These are phyloP conservation scores for Pleomassaria siparia DNA, from an alignment of 2,329 filamentous ascomycete genomes.

Conservation along the genomic window DNA sequence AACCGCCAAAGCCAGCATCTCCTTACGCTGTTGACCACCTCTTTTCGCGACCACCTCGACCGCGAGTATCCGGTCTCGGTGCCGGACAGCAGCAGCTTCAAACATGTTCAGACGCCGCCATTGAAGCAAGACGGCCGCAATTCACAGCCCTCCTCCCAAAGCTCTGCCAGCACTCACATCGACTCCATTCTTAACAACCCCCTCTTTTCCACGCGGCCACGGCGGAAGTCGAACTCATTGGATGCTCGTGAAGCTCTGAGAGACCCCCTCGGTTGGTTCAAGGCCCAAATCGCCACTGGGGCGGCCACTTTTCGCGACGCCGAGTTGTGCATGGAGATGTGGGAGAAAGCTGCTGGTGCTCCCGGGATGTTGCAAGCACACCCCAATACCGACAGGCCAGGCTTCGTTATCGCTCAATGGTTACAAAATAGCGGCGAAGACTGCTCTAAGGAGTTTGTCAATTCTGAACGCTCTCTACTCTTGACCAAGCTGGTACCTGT, in stretches of 20 bases:
- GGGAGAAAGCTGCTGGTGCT: conserved; percentile 10
- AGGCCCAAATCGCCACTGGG: conserved; percentile 43
- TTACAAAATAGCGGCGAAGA: conserved; percentile 32
- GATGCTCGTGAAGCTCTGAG: conserved; percentile 23
- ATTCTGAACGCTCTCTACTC: conserved; percentile 18
- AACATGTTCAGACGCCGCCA: conserved; percentile 2
- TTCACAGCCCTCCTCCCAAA: conserved; percentile 37
- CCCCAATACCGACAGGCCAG: conserved; percentile 13
- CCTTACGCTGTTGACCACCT: conserved; percentile 61
- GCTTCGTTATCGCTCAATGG: conserved; percentile 30
- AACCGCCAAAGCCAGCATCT: conserved; percentile 61
- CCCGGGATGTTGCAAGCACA: neutral
- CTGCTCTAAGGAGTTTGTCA: conserved; percentile 29
- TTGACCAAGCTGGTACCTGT: conserved; percentile 18
- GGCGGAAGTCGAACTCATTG: conserved; percentile 26
- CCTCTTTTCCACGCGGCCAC: conserved; percentile 45
- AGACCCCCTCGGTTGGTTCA: conserved; percentile 46
- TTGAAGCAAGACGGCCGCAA: neutral
- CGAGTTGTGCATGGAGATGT: conserved; percentile 39
- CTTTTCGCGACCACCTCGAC: conserved; percentile 65
- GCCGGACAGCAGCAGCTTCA: conserved; percentile 10
- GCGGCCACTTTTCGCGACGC: conserved; percentile 43
- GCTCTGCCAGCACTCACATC: conserved; percentile 49
- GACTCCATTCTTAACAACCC: conserved; percentile 55
- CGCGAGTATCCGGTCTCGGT: conserved; percentile 51